Percentiles rank a stretch among this genome's conserved stretches.
phyloP scores from a whole-genome alignment of 192 early-diverging fungal species.

The Backusella mclennaniae region DNA sequence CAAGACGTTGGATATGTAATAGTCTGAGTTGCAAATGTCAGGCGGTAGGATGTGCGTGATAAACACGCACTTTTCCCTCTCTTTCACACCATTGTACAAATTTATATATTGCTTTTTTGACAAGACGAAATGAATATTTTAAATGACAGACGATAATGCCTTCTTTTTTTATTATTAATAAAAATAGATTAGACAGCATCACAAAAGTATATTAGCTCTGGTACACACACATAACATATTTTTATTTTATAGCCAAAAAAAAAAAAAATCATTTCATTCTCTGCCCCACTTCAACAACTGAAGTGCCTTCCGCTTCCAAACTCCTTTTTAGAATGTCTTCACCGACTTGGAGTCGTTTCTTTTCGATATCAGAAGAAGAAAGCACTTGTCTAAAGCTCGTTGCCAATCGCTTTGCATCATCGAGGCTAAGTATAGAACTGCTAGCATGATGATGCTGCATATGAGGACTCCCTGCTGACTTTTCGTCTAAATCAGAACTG shows the following conservation, averaged over 20 bases:
- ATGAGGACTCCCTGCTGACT: slow-evolving; percentile 1
- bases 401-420: background rate
- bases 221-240: background rate
- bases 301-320: background rate
- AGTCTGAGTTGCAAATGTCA: background rate
- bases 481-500: background rate
- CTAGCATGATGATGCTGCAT: slow-evolving; percentile 4
- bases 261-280: background rate
- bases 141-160: background rate
- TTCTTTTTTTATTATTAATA: background rate
- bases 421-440: slow-evolving; percentile 3
- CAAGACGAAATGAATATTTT: background rate
- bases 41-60: background rate
- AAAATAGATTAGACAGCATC: background rate
- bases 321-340: background rate
- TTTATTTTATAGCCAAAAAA: background rate
- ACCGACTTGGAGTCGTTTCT: background rate
- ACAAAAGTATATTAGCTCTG: background rate
- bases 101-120: background rate
- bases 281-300: background rate
- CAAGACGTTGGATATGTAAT: background rate
- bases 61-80: too few relatives aligned
- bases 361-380: background rate
- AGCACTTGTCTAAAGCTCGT: background rate
- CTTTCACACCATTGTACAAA: background rate